These are phyloP conservation scores for Coemansia sp. DNA, from an alignment of 192 early-diverging fungal species.

Conservation along the genomic window DNA sequence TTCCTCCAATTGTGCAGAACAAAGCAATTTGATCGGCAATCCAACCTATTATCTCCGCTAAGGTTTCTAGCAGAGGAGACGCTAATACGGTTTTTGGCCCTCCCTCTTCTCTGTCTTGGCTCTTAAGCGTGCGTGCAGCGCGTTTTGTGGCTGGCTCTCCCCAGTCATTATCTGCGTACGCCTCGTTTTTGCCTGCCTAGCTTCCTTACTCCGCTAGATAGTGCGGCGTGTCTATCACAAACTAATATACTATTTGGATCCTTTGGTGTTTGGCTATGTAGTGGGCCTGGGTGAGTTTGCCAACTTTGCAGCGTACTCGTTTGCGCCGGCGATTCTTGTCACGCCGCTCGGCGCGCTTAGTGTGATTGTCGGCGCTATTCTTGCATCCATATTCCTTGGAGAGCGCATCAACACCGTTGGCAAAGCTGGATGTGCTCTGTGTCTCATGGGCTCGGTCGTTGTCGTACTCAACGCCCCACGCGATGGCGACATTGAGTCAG, in stretches of 20 bases:
- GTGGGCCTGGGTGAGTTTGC: slow-evolving; percentile 92
- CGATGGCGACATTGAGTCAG: slow-evolving; percentile 75
- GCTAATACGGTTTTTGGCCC: neutral
- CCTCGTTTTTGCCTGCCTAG: slow-evolving; percentile 5
- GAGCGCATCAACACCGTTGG: slow-evolving; percentile 83
- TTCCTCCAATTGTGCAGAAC: neutral
- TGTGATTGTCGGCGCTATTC: slow-evolving; percentile 85
- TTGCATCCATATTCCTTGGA: slow-evolving; percentile 86
- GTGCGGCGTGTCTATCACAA: neutral
- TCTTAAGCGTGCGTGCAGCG: neutral
- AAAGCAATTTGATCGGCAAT: neutral
- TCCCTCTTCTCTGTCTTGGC: neutral
- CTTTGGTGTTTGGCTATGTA: slow-evolving; percentile 28
- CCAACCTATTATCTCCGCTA: neutral
- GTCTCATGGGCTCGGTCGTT: slow-evolving; percentile 84
- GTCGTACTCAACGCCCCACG: slow-evolving; percentile 87
- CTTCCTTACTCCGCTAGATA: neutral
- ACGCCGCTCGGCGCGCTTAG: slow-evolving; percentile 92
- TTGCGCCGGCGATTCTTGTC: slow-evolving; percentile 94
- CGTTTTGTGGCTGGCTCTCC: slow-evolving; percentile 4
- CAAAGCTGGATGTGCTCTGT: slow-evolving; percentile 87
- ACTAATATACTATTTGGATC: neutral
- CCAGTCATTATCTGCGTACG: slow-evolving; percentile 2
- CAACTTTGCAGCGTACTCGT: slow-evolving; percentile 95
- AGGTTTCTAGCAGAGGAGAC: neutral